Percentiles rank a stretch among this genome's conserved stretches.
Conservation (phyloP, 148 eudicot species). For the Talinum fruticosum region DNA sequence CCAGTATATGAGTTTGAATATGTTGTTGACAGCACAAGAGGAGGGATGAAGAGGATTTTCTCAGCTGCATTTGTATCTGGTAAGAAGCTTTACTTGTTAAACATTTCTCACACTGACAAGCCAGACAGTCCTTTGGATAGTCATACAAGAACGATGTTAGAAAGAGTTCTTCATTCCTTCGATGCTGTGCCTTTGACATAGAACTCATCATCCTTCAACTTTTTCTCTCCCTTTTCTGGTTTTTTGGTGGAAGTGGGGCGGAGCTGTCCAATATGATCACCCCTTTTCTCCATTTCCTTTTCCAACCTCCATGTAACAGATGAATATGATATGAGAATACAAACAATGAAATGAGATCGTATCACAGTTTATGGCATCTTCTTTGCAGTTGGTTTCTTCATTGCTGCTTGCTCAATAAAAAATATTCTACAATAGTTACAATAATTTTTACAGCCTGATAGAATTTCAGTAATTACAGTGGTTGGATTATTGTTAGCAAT, state of each 20-base stretch:
- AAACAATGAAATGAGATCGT: background rate
- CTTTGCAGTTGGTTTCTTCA: background rate
- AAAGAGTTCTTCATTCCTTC: conserved; percentile 84
- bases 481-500: background rate
- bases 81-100: conserved; percentile 76
- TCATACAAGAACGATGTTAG: conserved; percentile 42
- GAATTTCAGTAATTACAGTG: background rate
- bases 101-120: conserved; percentile 75
- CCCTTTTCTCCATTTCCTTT: background rate
- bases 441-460: background rate
- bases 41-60: conserved; percentile 83
- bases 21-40: conserved; percentile 77
- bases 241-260: background rate
- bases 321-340: background rate
- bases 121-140: conserved; percentile 60
- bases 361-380: background rate
- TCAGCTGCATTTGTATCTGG: conserved; percentile 78
- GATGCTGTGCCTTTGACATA: conserved; percentile 44
- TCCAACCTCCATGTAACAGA: background rate
- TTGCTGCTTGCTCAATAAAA: background rate
- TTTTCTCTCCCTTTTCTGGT: background rate
- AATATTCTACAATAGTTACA: background rate
- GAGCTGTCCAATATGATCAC: background rate
- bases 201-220: background rate
- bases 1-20: conserved; percentile 83